Base-by-base conservation (phyloP, 192 early-diverging fungal species). In the Podila verticillata region DNA sequence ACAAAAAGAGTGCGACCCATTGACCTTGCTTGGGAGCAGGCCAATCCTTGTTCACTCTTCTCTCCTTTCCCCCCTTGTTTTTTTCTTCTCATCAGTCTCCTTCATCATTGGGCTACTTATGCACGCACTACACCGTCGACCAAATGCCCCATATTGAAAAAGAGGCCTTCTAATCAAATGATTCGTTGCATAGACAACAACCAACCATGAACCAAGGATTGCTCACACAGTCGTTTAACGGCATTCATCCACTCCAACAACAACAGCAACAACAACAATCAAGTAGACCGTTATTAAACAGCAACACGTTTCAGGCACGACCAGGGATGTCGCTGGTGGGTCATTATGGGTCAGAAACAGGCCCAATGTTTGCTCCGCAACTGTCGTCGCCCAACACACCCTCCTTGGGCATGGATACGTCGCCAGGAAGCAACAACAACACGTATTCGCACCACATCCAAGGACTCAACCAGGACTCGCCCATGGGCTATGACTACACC, bases 241-340 rank as follows among this genome's bases (percentile, higher is more conserved):
- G 65, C 35, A 26, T 80, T 17, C 70, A 80, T 31, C 75, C 77
- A 39, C 44, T 72, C 0, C 77, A 79, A 63, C 75, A 79, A 35
- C 75, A 71, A 26, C 75, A 79, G 24, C 72, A 65, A 30, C 48
- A 54, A 20, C 72, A 74, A 67, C 48, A 61, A 51, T 30, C 49
- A 61, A 19, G 48, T 39, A 20, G 61, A 34, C 34, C 58, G 29
- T 19, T 57, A 65, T n/a, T 35, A 24, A 29, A n/a, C 34, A 8
- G 47, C 54, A 22, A 28, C 51, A 20, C 9, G 20, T 36, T 62
- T 62, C 74, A 68, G 54, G 47, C 59, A 63, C 22, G 64, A 69
- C 57, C 75, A 72, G 35, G 30, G 7, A 48, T 67, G 15, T 63
- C 70, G 29, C 57, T 72, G 26, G 56, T 71, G 44, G 70, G 72